phyloP scores from a whole-genome alignment of 176 grass and related monocot species.

The Avena atlantica region DNA sequence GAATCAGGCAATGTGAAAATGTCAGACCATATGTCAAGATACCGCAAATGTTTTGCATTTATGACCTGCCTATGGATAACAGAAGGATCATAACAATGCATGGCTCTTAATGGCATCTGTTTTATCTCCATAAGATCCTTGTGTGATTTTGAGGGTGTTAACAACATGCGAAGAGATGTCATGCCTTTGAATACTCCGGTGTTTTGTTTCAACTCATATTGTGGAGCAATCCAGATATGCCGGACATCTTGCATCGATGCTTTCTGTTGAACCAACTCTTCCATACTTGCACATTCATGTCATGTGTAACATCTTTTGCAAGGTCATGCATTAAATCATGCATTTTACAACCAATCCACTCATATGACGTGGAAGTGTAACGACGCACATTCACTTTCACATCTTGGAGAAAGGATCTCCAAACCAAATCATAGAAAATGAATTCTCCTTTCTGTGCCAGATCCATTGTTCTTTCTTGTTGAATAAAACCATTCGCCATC shows the following conservation, averaged over 20 bases:
- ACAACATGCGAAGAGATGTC: neutral
- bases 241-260: neutral
- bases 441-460: neutral
- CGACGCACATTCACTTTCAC: neutral
- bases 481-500: slow-evolving; percentile 42
- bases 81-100: neutral
- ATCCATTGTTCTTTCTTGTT: neutral
- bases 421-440: neutral
- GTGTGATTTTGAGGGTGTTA: neutral
- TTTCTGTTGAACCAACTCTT: neutral
- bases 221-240: neutral
- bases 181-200: neutral
- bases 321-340: slow-evolving; percentile 49
- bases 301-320: neutral
- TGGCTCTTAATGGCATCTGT: neutral
- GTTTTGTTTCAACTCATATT: no score
- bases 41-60: neutral
- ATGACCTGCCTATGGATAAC: neutral
- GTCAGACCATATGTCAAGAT: neutral
- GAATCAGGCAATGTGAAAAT: slow-evolving; percentile 3
- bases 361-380: no score
- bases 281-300: neutral
- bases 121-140: neutral
- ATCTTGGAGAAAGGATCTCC: slow-evolving; percentile 43
- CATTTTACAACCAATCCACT: slow-evolving; percentile 8